phyloP scores from a whole-genome alignment of 225 moss, liverwort and hornwort species.

The Physcomitrellopsis africana region DNA sequence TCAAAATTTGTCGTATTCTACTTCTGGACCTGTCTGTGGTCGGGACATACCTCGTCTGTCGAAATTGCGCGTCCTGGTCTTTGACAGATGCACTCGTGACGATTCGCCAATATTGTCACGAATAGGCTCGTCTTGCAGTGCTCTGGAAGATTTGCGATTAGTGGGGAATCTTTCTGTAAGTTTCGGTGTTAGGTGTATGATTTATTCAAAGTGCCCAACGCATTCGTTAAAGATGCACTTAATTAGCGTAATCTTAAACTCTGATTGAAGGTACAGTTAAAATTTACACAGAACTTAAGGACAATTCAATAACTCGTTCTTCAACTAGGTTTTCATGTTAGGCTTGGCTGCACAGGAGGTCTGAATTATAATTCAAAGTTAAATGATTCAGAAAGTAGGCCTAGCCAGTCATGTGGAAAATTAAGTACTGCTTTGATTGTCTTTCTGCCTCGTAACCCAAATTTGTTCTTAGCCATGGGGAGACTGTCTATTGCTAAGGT shows the following conservation, averaged over 20 bases:
- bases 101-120: slow-evolving; percentile 2
- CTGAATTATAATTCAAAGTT: not conserved
- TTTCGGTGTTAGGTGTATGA: slow-evolving; percentile 19
- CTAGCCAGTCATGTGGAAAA: not conserved
- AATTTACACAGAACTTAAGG: not conserved
- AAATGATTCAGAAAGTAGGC: not conserved
- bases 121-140: slow-evolving; percentile 15
- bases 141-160: slow-evolving; percentile 6
- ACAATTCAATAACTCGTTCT: not conserved
- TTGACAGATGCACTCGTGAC: slow-evolving; percentile 2
- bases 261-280: slow-evolving; percentile 2
- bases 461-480: not conserved
- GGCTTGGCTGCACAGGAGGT: not conserved
- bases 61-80: slow-evolving; percentile 9
- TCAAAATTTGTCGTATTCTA: slow-evolving; percentile 4
- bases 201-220: not conserved
- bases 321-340: not conserved
- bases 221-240: not conserved
- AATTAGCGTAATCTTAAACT: not conserved
- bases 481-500: not conserved
- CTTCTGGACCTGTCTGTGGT: slow-evolving; percentile 10
- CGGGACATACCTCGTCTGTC: slow-evolving; percentile 15
- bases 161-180: slow-evolving; percentile 14
- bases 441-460: slow-evolving; percentile 11
- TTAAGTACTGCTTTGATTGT: slow-evolving; percentile 1